Evolutionary conservation across 2,329 filamentous ascomycete species (phyloP), one percentile per base, ranked within the genome.

Genomic region (Colletotrichum godetiae): DNA sequence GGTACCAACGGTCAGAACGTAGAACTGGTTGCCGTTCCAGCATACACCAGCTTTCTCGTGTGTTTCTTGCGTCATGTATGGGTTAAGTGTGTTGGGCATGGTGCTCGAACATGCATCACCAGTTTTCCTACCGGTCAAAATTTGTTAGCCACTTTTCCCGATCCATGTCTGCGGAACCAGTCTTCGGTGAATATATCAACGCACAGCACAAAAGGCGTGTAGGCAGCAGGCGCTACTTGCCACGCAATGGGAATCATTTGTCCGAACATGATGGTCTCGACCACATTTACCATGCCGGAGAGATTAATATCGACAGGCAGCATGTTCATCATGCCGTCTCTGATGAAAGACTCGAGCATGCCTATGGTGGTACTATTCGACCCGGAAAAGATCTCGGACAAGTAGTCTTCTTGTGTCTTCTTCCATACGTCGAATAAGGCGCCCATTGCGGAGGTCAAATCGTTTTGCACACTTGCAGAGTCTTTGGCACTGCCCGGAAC

Each of bases 241-340:
- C 63, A 68, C 1, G 68, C 68, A 22, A 61, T n/a, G 2, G 68
- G 68, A 27, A 71, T 68, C 68, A 71, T 71, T 3, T 71, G 68
- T 2, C 63, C 68, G 1, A 68, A 11, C 15, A 71, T 33, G 33
- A 71, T 49, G 11, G 7, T 71, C 46, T 71, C 31, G 2, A 71
- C 46, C 2, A 19, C 7, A 0, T 35, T 2, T 2, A 56, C 49
- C 68, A 71, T 71, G 3, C 15, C 68, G 2, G 68, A 71, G 5
- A 71, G 56, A 1, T 68, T 52, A 2, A 71, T 31, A 15, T 67
- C 68, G 56, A 53, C n/a, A 0, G 68, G 68, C 13, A 71, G 31
- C 49, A 57, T 71, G 35, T 71, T 68, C 63, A 68, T 61, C 63
- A 61, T 68, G 35, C 68, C 63, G 0, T 68, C 56, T 12, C 55